Base-by-base conservation (phyloP, 192 early-diverging fungal genomes). In the Coemansia sp. region DNA sequence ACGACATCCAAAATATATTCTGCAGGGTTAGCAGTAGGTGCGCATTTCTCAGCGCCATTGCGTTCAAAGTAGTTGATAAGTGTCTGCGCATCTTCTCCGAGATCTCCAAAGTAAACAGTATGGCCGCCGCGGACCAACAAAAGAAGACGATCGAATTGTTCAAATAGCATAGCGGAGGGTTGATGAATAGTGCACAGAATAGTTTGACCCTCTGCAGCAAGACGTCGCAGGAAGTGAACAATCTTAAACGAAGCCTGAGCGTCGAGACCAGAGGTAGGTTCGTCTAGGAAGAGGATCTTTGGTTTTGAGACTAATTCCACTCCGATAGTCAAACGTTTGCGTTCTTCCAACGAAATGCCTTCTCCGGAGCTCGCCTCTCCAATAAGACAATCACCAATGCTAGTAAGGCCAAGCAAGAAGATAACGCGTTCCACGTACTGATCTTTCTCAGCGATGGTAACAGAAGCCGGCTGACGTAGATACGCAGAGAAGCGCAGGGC, bases 301-400 rank as follows among this genome's bases (percentile, higher is more conserved):
- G 90, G 88, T 79, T 88, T 82, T 19, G 91, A 84, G 14, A 94
- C 86, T 28, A 96, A 83, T 72, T 96, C 92, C 41, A 90, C 82
- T 49, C 86, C 94, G 58, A 97, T 92, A 8, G 89, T 91, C 25
- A 96, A 81, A 38, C 93, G 87, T 69, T 93, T 90, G 75, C 90
- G 91, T 74, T 96, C 92, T 57, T 92, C 93, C 5, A 93, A 87
- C 27, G 88, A 90, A 54, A 95, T 92, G 63, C 93, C 93, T 66
- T 89, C 65, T 60, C 84, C 83, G 12, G 84, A 76, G 50, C 88
- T 89, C 5, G 86, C 75, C 30, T 87, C 81, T 59, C 93, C 93
- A 44, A 95, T 83, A 23, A 89, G 56, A 19, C 89, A 88, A 59
- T 90, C 85, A 7, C 86, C 73, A 67, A 94, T 87, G 28, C 82